A percentile compares a stretch with the other conserved stretches of the same genome.
These are phyloP conservation scores for Berberis thunbergii DNA, from an alignment of 164 flowering plant genomes.

Conservation along the genomic window DNA sequence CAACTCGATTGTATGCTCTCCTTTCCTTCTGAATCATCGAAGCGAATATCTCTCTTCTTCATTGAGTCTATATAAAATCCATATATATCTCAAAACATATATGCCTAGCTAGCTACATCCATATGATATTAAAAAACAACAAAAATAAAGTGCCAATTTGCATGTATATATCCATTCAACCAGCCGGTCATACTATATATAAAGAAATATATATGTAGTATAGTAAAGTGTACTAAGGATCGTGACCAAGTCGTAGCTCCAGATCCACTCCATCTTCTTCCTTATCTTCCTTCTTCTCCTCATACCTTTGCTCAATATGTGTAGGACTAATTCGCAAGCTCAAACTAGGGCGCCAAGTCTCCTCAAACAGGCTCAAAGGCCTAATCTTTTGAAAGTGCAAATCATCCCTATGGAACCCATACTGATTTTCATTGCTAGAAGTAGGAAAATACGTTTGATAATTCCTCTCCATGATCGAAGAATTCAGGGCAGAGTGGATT, in stretches of 20 bases:
- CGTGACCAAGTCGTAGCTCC: constrained; percentile 56
- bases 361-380: constrained; percentile 10
- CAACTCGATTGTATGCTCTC: too few relatives aligned
- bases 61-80: too few relatives aligned
- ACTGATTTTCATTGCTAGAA: background rate
- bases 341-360: constrained; percentile 21
- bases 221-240: constrained; percentile 16
- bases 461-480: constrained; percentile 10
- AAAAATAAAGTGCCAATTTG: background rate
- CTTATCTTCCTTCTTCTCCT: constrained; percentile 8
- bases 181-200: background rate
- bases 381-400: constrained; percentile 4
- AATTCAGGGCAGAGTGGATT: constrained; percentile 8
- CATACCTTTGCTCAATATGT: constrained; percentile 7
- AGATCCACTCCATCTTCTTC: constrained; percentile 34
- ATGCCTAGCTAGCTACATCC: background rate
- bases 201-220: background rate
- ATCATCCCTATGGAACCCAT: constrained; percentile 5
- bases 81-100: too few relatives aligned
- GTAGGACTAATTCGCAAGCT: constrained; percentile 16
- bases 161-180: background rate
- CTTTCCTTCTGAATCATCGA: too few relatives aligned
- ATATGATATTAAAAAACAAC: background rate
- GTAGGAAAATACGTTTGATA: constrained; percentile 19
- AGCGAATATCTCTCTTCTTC: too few relatives aligned